Evolutionary conservation across 306 rosid species (phyloP), one percentile per base, ranked within the genome.

Genomic region (Cucurbita argyrosperma): DNA sequence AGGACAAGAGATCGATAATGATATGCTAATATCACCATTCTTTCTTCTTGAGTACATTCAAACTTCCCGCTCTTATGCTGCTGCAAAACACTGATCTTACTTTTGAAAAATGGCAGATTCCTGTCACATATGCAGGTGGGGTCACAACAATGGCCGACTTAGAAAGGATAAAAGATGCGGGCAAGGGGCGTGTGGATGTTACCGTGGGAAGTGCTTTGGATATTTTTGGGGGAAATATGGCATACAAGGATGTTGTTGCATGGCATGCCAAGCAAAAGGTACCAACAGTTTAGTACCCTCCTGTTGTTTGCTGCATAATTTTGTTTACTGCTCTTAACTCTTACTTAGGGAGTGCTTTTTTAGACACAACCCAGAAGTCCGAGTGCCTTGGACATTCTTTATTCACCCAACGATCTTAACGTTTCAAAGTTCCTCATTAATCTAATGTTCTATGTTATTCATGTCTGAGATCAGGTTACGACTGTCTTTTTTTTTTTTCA

Each of bases 141-240:
- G 99, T 94, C 73, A 89, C 91, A 1, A 88, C 40, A 35, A 85
- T 94, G 96, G 89, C 79, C 1, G 97, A 94, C 79, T 83, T 94
- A 57, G 97, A 94, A 79, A 84, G 87, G 78, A 94, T 94, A 40
- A 94, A 84, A 81, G 74, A 13, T 23, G 96, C 92, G 0, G 99
- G 97, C 37, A 81, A 46, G 84, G 95, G 80, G 56, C 85, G 78
- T 5, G 96, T 91, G 70, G 90, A 94, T 75, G 96, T 87, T 45
- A 88, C 96, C 0, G 90, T 91, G 0, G 99, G 99, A 23, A 94
- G 97, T 37, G 96, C 96, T 12, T 84, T 90, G 85, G 97, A 94
- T 80, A 85, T 91, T 65, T 91, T 94, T 52, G 92, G 97, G 7
- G 92, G 95, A 10, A 84, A 64, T 78, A 42, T 90, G 80, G 80